Conservation (phyloP, 371 early-diverging fungal species). For the Haplosporangium sp. region DNA sequence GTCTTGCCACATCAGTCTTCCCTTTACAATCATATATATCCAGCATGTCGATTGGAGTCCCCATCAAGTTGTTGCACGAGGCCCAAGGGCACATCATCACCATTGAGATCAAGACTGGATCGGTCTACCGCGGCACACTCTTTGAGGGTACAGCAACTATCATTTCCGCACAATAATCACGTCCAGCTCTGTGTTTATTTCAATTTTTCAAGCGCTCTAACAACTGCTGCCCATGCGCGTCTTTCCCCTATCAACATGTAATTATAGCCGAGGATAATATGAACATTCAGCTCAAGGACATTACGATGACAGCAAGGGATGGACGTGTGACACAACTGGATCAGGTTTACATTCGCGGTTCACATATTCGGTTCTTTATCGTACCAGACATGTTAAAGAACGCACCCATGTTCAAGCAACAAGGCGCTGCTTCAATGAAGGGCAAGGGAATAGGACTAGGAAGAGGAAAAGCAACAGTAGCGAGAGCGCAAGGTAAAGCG, state of each 20-base stretch:
- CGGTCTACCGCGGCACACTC: slow-evolving; percentile 94
- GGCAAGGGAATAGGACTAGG: slow-evolving; percentile 89
- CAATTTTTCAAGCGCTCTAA: background rate
- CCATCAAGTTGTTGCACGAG: slow-evolving; percentile 97
- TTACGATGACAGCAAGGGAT: slow-evolving; percentile 92
- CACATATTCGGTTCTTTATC: slow-evolving; percentile 94
- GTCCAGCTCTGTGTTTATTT: background rate
- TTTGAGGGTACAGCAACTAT: slow-evolving; percentile 75
- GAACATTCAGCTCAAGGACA: slow-evolving; percentile 96
- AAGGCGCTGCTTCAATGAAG: slow-evolving; percentile 83
- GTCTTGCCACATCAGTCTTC: too few species aligned
- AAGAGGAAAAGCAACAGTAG: slow-evolving; percentile 88
- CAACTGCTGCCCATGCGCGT: too few species aligned
- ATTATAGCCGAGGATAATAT: slow-evolving; percentile 96
- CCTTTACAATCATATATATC: slow-evolving; percentile 20
- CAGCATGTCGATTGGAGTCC: slow-evolving; percentile 92
- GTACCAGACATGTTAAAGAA: slow-evolving; percentile 99
- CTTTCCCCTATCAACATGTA: background rate
- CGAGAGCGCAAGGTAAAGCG: slow-evolving; percentile 78
- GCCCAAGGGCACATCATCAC: slow-evolving; percentile 96
- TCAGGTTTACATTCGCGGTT: slow-evolving; percentile 97
- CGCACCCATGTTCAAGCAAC: slow-evolving; percentile 96
- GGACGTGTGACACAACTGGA: slow-evolving; percentile 92
- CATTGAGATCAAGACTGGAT: slow-evolving; percentile 94
- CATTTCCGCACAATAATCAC: background rate